Base-by-base conservation (phyloP, 805 yeast genomes). In the Saccharomycopsis schoenii region DNA sequence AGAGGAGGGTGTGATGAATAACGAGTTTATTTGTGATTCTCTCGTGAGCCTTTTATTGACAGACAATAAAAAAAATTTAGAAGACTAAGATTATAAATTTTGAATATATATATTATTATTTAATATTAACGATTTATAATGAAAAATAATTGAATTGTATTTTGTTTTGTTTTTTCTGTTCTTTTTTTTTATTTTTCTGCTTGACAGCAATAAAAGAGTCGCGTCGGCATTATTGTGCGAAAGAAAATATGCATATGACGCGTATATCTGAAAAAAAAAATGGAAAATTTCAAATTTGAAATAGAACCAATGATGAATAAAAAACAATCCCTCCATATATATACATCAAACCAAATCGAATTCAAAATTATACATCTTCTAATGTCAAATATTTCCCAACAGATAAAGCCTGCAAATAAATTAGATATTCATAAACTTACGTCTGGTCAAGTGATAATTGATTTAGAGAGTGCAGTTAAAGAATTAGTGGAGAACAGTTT, bases 371-470 rank as follows among this genome's bases (percentile, higher is more conserved):
- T 29, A 29, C 3, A 29, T 29, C 34, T 29, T 29, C 6, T 47
- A 47, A 47, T 47, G 52, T 24, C n/a, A 21, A 25, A 24, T 47
- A 24, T 15, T 2, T n/a, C 24, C 5, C 15, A 47, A 12, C 24
- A 55, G 25, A 37, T 56, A 8, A 56, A 25, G 10, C 4, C 25
- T 12, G 40, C 61, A 8, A 39, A 21, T 17, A 36, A n/a, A n/a
- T 50, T 34, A 2, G 62, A 92, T 66, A 78, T 91, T 6, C 89
- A 88, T 65, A 77, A 80, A 62, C 83, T 93, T 61, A 90, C 97
- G 0, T 89, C 97, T 0, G 97, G 97, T 0, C 99, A 94, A 71
- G 98, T 94, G 14, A 88, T 94, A 12, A 81, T 85, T 4, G 96
- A 89, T 67, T 72, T 94, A 52, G 76, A 82, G 0, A 83, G 93